Percentiles rank a stretch among this genome's conserved stretches.
These are phyloP conservation scores for Hypoxylon trugodes DNA, from an alignment of 495 filamentous ascomycete genomes.

Conservation along the genomic window DNA sequence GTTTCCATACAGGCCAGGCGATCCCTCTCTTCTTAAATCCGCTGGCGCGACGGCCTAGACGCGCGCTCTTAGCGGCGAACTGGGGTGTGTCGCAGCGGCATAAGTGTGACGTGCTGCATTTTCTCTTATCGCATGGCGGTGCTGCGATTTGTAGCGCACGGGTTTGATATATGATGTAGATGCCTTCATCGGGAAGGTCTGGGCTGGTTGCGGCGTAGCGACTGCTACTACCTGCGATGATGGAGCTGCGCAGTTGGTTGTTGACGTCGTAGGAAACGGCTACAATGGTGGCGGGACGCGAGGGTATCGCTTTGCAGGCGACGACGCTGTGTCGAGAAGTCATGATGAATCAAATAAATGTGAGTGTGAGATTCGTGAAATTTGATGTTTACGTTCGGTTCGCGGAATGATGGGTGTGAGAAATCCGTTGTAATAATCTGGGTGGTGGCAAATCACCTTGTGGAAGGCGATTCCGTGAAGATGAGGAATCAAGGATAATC, in stretches of 20 bases:
- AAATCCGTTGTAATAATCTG: no score
- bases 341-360: no score
- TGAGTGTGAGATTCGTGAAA: no score
- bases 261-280: background rate
- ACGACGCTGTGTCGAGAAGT: background rate
- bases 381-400: no score
- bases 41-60: background rate
- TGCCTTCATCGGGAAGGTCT: slow-evolving; percentile 33
- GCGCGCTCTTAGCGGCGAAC: background rate
- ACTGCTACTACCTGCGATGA: slow-evolving; percentile 9
- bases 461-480: no score
- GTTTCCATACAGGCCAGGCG: slow-evolving; percentile 13
- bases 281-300: slow-evolving; percentile 15
- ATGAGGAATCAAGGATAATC: no score
- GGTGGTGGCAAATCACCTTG: no score
- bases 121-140: slow-evolving; percentile 23
- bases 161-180: slow-evolving; percentile 29
- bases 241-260: slow-evolving; percentile 10
- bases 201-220: background rate
- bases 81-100: slow-evolving; percentile 17
- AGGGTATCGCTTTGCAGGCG: slow-evolving; percentile 13
- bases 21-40: background rate
- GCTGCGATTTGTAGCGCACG: slow-evolving; percentile 35
- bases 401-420: no score
- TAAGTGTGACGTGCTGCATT: slow-evolving; percentile 14